phyloP scores from a whole-genome alignment of 257 asterid genomes.

The Solanum pennellii region DNA sequence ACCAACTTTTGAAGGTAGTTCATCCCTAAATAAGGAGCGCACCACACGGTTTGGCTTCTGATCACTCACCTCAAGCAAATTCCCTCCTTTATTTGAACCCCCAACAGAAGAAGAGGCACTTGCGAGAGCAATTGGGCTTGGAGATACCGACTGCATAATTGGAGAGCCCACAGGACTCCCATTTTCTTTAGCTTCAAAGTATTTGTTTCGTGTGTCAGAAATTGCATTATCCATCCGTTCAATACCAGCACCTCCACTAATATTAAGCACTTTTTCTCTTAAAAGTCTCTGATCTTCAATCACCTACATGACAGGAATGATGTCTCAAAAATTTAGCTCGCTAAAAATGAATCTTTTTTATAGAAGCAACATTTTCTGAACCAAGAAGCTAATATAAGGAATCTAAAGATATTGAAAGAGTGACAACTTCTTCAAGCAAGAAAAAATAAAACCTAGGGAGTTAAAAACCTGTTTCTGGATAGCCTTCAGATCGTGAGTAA shows the following conservation, averaged over 20 bases:
- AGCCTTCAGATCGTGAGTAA: conserved; percentile 79
- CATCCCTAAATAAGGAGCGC: conserved; percentile 54
- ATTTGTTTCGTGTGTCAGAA: conserved; percentile 41
- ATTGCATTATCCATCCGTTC: conserved; percentile 74
- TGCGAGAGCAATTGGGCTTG: conserved; percentile 13
- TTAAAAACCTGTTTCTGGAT: conserved; percentile 65
- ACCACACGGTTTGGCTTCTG: conserved; percentile 38
- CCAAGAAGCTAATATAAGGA: neutral
- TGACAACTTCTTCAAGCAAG: neutral
- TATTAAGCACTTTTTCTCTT: conserved; percentile 72
- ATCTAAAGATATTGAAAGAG: neutral
- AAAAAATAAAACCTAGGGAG: neutral
- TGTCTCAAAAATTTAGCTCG: neutral
- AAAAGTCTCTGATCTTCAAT: conserved; percentile 66
- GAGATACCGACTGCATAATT: conserved; percentile 22
- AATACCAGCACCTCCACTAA: conserved; percentile 78
- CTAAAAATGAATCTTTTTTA: neutral
- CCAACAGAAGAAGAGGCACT: conserved; percentile 21
- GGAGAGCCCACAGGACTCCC: conserved; percentile 36
- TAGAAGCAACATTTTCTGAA: neutral
- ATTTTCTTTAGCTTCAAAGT: conserved; percentile 42
- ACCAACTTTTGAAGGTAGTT: conserved; percentile 12
- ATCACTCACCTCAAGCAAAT: conserved; percentile 9
- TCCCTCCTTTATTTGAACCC: conserved; percentile 21
- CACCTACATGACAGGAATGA: conserved; percentile 31